These are phyloP conservation scores for Fusarium bulbicola DNA, from an alignment of 2,329 filamentous ascomycete species.

Conservation along the genomic window DNA sequence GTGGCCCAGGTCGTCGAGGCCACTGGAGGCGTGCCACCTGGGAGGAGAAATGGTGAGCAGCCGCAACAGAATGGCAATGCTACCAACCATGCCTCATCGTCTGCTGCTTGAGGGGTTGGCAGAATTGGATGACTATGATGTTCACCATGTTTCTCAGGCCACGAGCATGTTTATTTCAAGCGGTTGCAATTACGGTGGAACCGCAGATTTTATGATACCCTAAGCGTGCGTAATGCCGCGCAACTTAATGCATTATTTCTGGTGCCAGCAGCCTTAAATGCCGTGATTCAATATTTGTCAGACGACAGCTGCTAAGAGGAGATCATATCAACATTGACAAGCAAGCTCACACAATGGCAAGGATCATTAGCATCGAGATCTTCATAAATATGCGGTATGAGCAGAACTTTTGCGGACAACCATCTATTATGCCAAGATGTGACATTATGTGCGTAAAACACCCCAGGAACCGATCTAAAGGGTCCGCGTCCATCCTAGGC, in stretches of 20 bases:
- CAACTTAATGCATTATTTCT: background rate
- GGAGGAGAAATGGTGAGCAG: constrained; percentile 16
- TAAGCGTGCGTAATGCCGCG: background rate
- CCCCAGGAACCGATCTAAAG: constrained; percentile 32
- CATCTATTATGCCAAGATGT: constrained; percentile 37
- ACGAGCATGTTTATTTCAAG: constrained; percentile 9
- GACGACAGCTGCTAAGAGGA: background rate
- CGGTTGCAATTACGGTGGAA: background rate
- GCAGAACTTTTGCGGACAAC: constrained; percentile 4
- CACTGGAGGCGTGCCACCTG: constrained; percentile 49
- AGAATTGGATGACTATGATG: background rate
- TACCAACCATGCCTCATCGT: constrained; percentile 10
- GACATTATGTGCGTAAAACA: constrained; percentile 21
- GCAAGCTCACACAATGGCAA: background rate
- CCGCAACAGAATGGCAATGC: constrained; percentile 25
- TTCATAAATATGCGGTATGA: background rate
- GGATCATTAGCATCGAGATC: background rate
- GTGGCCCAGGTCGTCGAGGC: constrained; percentile 60
- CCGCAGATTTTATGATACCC: constrained; percentile 6
- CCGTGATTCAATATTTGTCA: background rate
- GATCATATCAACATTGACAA: background rate
- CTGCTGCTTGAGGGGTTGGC: background rate
- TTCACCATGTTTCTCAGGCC: constrained; percentile 3
- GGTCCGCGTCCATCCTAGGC: constrained; percentile 10
- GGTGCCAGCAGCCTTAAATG: background rate